Base-by-base conservation (phyloP, 1,139 yeast species). In the Scheffersomyces cryptocercus region DNA sequence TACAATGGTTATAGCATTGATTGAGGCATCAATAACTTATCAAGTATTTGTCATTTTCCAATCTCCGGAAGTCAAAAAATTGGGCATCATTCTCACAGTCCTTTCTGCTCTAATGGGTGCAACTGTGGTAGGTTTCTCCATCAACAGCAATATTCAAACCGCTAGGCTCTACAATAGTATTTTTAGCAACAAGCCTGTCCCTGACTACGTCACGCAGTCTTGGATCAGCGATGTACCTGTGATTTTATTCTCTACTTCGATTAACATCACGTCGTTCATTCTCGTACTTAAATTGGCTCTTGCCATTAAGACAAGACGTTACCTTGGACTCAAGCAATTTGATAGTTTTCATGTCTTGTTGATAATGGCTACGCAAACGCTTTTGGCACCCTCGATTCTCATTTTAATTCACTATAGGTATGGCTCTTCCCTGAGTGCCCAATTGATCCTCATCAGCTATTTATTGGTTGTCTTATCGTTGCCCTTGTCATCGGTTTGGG, bases 401-500 rank as follows among this genome's bases (percentile, higher is more conserved):
- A 74, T 80, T n/a, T 73, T 86, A 35, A 54, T 81, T 31, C 77
- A 80, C 41, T 81, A 81, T 49, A 51, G 56, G 2, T 44, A 54
- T 14, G 42, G 46, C 5, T 29, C 28, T 1, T 44, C 50, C 7
- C 42, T 46, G 29, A 46, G 44, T 35, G 55, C 62, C 14, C 49
- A 48, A 2, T 50, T 66, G 12, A 35, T 50, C 16, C 42, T 62
- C 36, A 49, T 68, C 10, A 61, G 69, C 40, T 46, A 62, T 14
- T 52, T 71, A 13, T 44, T 73, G 4, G 64, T 68, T 11, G 85
- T 85, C 0, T 59, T 88, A 29, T 85, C 90, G 7, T 69, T 90
- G 43, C 97, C 97, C 1, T 66, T 90, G 40, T 82, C 96, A 0
- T 82, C 96, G 0, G 77, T 89, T 75, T 90, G 97, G 97, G 96